Conservation (phyloP, 176 grass and related monocot species). For the Saccharum officinarum region DNA sequence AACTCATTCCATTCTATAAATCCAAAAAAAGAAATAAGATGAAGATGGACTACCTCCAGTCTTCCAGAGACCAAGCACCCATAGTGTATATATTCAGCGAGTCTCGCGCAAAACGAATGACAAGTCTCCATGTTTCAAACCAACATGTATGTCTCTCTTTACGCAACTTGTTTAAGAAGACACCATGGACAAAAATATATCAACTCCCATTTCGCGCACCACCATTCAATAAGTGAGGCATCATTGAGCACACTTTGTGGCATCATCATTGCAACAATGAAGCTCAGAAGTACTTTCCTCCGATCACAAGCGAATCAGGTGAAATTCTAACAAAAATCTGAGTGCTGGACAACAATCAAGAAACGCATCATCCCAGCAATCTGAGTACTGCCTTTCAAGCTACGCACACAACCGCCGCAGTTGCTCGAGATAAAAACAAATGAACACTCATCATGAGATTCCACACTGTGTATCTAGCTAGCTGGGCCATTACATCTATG, state of each 20-base stretch:
- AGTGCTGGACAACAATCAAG: neutral
- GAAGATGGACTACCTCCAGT: neutral
- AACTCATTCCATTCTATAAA: neutral
- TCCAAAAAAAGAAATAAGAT: neutral
- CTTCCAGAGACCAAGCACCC: neutral
- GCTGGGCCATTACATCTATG: neutral
- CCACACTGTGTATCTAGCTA: neutral
- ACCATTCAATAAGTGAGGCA: neutral
- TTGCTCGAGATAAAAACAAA: neutral
- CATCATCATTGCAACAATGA: neutral
- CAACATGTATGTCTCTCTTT: neutral
- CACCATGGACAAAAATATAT: neutral
- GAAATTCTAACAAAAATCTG: neutral
- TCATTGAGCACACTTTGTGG: neutral
- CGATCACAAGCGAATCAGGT: neutral
- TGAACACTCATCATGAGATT: conserved; percentile 19
- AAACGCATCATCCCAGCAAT: conserved; percentile 13
- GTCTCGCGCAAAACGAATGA: neutral
- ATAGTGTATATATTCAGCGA: neutral
- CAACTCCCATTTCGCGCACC: neutral
- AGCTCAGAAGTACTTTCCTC: neutral
- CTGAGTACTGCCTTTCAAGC: conserved; percentile 25
- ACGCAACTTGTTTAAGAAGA: neutral
- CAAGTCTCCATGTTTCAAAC: neutral
- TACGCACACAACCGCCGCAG: conserved; percentile 6